phyloP scores from a whole-genome alignment of 805 yeast genomes.

The Yueomyces sp. region DNA sequence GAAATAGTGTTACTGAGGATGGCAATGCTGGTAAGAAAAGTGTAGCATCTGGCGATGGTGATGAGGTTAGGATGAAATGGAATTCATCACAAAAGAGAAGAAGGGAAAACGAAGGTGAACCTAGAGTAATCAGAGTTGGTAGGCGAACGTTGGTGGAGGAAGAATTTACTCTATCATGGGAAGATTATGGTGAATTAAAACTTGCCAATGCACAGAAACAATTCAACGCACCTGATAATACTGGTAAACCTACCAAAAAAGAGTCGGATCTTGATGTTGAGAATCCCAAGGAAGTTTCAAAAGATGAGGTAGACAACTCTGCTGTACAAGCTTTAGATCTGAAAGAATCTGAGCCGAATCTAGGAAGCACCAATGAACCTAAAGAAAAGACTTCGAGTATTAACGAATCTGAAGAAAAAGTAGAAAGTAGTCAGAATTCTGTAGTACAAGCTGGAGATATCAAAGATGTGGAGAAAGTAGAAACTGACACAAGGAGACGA shows the following conservation, averaged over 20 bases:
- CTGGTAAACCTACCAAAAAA: not conserved
- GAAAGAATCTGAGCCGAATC: no score
- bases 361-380: no score
- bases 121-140: not conserved
- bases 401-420: no score
- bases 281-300: no score
- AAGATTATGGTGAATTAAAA: constrained; percentile 31
- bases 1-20: not conserved
- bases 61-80: not conserved
- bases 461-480: no score
- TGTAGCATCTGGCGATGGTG: not conserved
- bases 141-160: constrained; percentile 2
- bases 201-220: constrained; percentile 23
- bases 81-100: not conserved
- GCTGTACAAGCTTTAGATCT: no score
- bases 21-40: not conserved
- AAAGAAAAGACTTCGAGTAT: no score
- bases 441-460: no score
- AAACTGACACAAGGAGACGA: no score
- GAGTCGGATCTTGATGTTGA: no score
- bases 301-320: no score
- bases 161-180: constrained; percentile 32
- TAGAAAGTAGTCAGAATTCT: no score
- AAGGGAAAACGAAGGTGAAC: not conserved
- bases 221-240: constrained; percentile 1